Evolutionary conservation across 495 filamentous ascomycete species (phyloP), one percentile per base, ranked within the genome.

Genomic region (Aspergillus homomorphus): DNA sequence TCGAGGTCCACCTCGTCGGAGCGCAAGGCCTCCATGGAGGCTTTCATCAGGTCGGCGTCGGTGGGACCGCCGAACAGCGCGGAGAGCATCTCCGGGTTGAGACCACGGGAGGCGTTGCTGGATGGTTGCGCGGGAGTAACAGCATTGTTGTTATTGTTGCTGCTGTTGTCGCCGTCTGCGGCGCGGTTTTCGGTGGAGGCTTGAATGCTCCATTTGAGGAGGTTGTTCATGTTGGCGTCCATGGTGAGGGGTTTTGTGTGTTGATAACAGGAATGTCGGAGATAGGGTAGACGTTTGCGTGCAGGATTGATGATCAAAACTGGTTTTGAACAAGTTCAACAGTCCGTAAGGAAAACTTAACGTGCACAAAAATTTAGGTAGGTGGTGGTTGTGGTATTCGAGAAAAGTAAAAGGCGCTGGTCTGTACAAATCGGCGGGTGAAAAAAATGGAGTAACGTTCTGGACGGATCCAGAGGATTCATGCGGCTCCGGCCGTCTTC

Each of bases 181-280:
- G 65, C 62, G 18, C 69, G 66, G 72, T 21, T 19, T 30, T 49
- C 26, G 12, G 61, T 61, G 15, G 88, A 87, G 76, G 96, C 90
- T 69, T 96, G 83, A 72, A 98, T 87, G 72, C 88, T 81, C 94
- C 94, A 98, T 84, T 90, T 90, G 55, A 98, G 87, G 76, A 98
- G 89, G 62, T 87, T 80, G 72, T 87, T 89, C 74, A 89, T 77
- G 55, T 77, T 74, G 23, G 82, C 76, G 59, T 87, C 78, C 77
- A 78, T 83, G 64, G 65, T 80, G 48, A 10, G 4, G 48, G 22
- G 5, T 21, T 30, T 30, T 30, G n/a, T n/a, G n/a, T n/a, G 51
- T 56, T 30, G 46, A 49, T 58, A 23, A 30, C n/a, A n/a, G n/a
- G n/a, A n/a, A n/a, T n/a, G n/a, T n/a, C n/a, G n/a, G n/a, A n/a